Percentiles rank a stretch among this genome's conserved stretches.
Conservation (phyloP, 169 alveolate genomes). For the Cryptosporidium meleagridis region DNA sequence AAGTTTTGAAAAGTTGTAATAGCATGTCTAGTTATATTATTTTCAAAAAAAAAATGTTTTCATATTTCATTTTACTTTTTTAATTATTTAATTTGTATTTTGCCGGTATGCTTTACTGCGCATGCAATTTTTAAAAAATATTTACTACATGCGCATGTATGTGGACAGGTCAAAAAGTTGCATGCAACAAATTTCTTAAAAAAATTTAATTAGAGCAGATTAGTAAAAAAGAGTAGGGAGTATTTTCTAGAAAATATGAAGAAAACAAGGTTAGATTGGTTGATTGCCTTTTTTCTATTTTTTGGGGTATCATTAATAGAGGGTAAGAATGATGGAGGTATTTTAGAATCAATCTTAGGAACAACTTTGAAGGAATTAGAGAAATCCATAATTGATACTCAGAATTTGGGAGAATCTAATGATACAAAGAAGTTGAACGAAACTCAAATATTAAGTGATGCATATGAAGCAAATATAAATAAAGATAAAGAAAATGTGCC, state of each 20-base stretch:
- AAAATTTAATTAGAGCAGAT: neutral
- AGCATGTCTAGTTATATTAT: neutral
- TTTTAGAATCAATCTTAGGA: conserved; percentile 52
- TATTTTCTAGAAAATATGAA: conserved; percentile 39
- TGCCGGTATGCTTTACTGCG: conserved; percentile 27
- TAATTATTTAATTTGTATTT: neutral
- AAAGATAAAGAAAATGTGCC: conserved; percentile 23
- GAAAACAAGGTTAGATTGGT: conserved; percentile 67
- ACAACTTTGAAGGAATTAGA: conserved; percentile 47
- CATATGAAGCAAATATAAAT: conserved; percentile 31
- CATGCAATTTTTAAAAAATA: conserved; percentile 17
- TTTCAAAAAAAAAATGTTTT: neutral
- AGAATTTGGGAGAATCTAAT: neutral
- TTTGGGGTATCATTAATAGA: conserved; percentile 49
- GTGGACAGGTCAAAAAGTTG: conserved; percentile 45
- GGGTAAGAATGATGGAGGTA: conserved; percentile 63
- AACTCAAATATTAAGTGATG: conserved; percentile 34
- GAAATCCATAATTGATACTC: conserved; percentile 15
- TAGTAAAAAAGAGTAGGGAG: conserved; percentile 8
- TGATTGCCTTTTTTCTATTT: conserved; percentile 34
- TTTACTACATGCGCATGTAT: conserved; percentile 33
- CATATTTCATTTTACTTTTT: neutral
- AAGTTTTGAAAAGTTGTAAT: neutral
- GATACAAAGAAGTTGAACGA: conserved; percentile 24
- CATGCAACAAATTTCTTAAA: conserved; percentile 2